Evolutionary conservation across 2,329 filamentous ascomycete genomes (phyloP), one percentile per base, ranked within the genome.

Genomic region (Aspergillus novofumigatus): DNA sequence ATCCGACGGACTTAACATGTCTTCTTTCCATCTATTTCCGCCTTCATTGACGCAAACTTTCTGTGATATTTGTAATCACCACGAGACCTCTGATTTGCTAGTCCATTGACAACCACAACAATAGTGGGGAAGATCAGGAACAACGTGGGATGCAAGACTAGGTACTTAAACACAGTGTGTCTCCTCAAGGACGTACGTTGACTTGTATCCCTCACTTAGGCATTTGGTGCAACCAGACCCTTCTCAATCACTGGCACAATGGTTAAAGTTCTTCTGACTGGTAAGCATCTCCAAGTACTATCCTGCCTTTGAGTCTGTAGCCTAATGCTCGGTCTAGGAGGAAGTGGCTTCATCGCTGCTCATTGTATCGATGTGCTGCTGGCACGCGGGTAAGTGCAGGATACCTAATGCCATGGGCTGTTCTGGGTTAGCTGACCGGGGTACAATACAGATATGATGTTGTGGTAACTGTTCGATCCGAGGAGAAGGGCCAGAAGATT

Each of bases 281-380:
- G 72, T 74, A 69, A 53, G 66, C 26, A 17, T 9, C 29, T 20
- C 20, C 51, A 20, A 29, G 49, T 47, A 17, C 45, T 6, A 23
- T 21, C 21, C 29, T 5, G 23, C 17, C 14, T 10, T 32, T 44
- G 11, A 6, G 20, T 28, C 23, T 59, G 52, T 9, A 51, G 56
- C 51, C 62, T 65, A 58, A 68, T 49, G 23, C 17, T 53, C 42
- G 51, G n/a, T 53, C 35, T 53, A 77, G 82, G 85, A 62, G 85
- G 83, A 57, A 83, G 79, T 61, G 85, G 85, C 74, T 87, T 87
- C 72, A 87, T 87, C 62, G 85, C 85, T 58, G 84, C 84, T 42
- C 85, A 87, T 65, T 80, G 84, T n/a, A 75, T 87, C 26, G 83
- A 87, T 61, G 73, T 80, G 21, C 77, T 87, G 32, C 76, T 87